A percentile compares a stretch with the other conserved stretches of the same genome.
Conservation (phyloP, 2,329 filamentous ascomycete genomes). For the Cladosporium phlei region DNA sequence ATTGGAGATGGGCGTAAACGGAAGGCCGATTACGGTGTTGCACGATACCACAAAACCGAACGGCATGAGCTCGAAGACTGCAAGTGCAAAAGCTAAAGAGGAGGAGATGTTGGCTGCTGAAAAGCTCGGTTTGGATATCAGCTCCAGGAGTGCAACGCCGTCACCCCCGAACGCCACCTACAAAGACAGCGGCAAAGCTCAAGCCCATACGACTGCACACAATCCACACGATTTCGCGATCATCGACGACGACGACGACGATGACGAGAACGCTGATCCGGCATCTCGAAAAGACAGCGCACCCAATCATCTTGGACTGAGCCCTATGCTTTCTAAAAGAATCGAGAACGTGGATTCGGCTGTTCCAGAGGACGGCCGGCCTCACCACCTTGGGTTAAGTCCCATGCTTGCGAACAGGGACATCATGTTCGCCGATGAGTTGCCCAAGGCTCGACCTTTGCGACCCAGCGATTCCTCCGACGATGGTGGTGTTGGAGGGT, state of each 20-base stretch:
- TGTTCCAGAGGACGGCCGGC: neutral
- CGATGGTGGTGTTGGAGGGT: conserved; percentile 46
- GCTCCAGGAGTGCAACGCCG: conserved; percentile 15
- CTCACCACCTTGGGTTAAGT: conserved; percentile 25
- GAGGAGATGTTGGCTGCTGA: conserved; percentile 34
- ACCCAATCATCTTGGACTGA: too few relatives aligned
- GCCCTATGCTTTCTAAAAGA: too few relatives aligned
- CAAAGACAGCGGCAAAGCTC: neutral
- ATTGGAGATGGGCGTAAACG: conserved; percentile 52
- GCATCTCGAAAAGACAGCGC: too few relatives aligned
- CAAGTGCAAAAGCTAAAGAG: conserved; percentile 46
- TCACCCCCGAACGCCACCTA: conserved; percentile 9
- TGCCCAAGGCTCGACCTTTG: conserved; percentile 34
- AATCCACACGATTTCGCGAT: conserved; percentile 1
- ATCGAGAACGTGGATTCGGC: too few relatives aligned
- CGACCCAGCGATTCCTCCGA: conserved; percentile 38
- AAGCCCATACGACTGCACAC: neutral
- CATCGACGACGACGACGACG: conserved; percentile 13
- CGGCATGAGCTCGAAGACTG: conserved; percentile 44
- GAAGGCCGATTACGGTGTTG: conserved; percentile 62
- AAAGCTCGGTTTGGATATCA: conserved; percentile 40
- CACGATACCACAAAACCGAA: conserved; percentile 51
- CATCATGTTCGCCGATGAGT: conserved; percentile 66
- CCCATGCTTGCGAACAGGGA: conserved; percentile 34
- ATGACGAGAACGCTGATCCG: neutral